Evolutionary conservation across 2,329 filamentous ascomycete species (phyloP).

Genomic region (Acephala macrosclerotiorum): DNA sequence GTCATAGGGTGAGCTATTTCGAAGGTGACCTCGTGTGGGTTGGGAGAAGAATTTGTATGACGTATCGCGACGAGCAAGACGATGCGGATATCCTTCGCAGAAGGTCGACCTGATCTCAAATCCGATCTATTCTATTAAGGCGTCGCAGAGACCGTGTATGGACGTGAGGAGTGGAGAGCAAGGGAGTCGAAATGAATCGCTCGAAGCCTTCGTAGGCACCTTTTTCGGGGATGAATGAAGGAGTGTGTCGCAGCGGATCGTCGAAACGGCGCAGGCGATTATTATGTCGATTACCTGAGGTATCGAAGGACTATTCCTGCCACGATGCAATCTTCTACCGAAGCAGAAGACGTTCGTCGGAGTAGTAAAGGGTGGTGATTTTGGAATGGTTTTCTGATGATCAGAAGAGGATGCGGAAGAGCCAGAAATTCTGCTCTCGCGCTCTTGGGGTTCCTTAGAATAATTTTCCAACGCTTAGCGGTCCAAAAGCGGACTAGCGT

Average conservation of each 20-base stretch:
- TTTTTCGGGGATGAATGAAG: conserved; percentile 32
- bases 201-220: conserved; percentile 35
- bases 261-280: conserved; percentile 26
- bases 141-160: conserved; percentile 21
- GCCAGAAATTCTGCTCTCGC: conserved; percentile 15
- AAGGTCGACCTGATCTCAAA: conserved; percentile 40
- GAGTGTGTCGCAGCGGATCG: conserved; percentile 34
- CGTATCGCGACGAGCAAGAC: conserved; percentile 39
- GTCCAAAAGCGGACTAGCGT: conserved; percentile 1
- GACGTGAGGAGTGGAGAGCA: conserved; percentile 32
- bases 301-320: conserved; percentile 38
- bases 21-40: conserved; percentile 37
- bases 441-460: conserved; percentile 12
- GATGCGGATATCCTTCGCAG: conserved; percentile 35
- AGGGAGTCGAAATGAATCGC: conserved; percentile 45
- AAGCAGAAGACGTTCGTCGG: conserved; percentile 42
- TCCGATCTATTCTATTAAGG: conserved; percentile 31
- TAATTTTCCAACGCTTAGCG: conserved; percentile 6
- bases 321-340: conserved; percentile 40
- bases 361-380: conserved; percentile 19
- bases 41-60: conserved; percentile 37
- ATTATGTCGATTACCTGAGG: conserved; percentile 31
- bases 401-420: conserved; percentile 26
- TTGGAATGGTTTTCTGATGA: conserved; percentile 27
- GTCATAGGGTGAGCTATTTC: conserved; percentile 44